These are phyloP conservation scores for Diaporthe capsici DNA, from an alignment of 2,329 filamentous ascomycete species.

Conservation along the genomic window DNA sequence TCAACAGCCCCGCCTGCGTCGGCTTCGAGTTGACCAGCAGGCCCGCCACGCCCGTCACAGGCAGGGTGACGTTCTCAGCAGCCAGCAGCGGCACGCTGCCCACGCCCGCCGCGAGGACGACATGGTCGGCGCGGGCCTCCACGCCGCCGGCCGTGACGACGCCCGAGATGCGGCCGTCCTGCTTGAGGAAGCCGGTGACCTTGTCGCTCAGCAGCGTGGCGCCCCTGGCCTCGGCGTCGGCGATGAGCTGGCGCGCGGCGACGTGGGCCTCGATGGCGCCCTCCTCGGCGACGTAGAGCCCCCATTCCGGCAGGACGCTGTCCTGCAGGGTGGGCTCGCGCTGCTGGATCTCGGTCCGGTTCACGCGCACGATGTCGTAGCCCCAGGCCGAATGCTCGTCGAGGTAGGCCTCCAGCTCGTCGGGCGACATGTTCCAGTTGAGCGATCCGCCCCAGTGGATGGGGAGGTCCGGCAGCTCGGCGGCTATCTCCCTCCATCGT, in stretches of 20 bases:
- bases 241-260: conserved; percentile 45
- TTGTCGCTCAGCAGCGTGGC: conserved; percentile 41
- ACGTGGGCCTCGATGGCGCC: conserved; percentile 50
- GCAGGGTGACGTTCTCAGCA: conserved; percentile 45
- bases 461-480: conserved; percentile 45
- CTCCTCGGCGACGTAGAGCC: conserved; percentile 67
- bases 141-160: conserved; percentile 41
- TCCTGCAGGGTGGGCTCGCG: conserved; percentile 45
- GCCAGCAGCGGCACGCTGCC: conserved; percentile 47
- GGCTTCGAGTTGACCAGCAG: conserved; percentile 51
- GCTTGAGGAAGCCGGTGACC: conserved; percentile 42
- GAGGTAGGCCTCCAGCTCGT: conserved; percentile 45
- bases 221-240: conserved; percentile 42
- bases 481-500: conserved; percentile 46
- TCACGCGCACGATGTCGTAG: conserved; percentile 46
- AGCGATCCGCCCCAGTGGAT: conserved; percentile 48
- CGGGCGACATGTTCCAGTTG: conserved; percentile 45
- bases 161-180: conserved; percentile 40
- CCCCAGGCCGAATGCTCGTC: conserved; percentile 48
- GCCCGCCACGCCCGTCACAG: conserved; percentile 45
- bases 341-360: conserved; percentile 42
- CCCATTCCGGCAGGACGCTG: conserved; percentile 37
- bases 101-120: conserved; percentile 50
- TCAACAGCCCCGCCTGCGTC: conserved; percentile 42
- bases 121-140: conserved; percentile 46